Percentiles rank a stretch among this genome's conserved stretches.
These are phyloP conservation scores for Cytospora schulzeri DNA, from an alignment of 2,329 filamentous ascomycete species.

Conservation along the genomic window DNA sequence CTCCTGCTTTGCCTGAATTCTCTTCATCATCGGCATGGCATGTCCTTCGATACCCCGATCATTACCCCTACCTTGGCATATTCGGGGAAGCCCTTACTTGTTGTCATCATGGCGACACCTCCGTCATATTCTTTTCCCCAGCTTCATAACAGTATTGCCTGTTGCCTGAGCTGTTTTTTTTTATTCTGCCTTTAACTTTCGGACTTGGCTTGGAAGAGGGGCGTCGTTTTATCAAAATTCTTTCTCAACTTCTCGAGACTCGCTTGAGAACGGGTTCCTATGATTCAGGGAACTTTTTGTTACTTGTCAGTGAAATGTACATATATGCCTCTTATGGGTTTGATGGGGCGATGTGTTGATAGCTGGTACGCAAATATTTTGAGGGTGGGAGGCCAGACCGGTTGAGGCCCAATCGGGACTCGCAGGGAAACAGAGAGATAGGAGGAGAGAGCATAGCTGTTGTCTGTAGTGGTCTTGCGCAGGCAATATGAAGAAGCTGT, in stretches of 20 bases:
- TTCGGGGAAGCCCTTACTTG: background rate
- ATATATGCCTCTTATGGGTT: slow-evolving; percentile 17
- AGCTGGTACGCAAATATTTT: slow-evolving; percentile 19
- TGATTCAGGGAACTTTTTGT: slow-evolving; percentile 19
- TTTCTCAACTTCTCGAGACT: slow-evolving; percentile 2
- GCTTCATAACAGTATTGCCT: background rate
- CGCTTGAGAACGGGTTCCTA: slow-evolving; percentile 18
- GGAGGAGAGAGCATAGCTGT: slow-evolving; percentile 18
- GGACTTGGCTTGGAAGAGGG: background rate
- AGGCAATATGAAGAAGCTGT: slow-evolving; percentile 26
- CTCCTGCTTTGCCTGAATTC: background rate
- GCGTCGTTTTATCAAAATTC: background rate
- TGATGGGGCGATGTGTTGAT: slow-evolving; percentile 16
- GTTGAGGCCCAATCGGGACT: background rate
- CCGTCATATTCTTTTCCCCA: background rate
- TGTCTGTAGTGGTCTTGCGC: slow-evolving; percentile 26
- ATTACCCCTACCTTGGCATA: slow-evolving; percentile 3
- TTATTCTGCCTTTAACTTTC: slow-evolving; percentile 3
- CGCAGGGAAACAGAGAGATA: background rate
- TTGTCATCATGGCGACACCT: background rate
- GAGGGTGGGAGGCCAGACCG: background rate
- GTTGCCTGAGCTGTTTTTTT: slow-evolving; percentile 7
- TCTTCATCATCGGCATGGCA: background rate
- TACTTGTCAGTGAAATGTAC: slow-evolving; percentile 24
- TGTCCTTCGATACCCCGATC: slow-evolving; percentile 11